Percentiles rank a stretch among this genome's conserved stretches.
phyloP scores from a whole-genome alignment of 768 basidiomycete genomes.

The Lentinula edodes region DNA sequence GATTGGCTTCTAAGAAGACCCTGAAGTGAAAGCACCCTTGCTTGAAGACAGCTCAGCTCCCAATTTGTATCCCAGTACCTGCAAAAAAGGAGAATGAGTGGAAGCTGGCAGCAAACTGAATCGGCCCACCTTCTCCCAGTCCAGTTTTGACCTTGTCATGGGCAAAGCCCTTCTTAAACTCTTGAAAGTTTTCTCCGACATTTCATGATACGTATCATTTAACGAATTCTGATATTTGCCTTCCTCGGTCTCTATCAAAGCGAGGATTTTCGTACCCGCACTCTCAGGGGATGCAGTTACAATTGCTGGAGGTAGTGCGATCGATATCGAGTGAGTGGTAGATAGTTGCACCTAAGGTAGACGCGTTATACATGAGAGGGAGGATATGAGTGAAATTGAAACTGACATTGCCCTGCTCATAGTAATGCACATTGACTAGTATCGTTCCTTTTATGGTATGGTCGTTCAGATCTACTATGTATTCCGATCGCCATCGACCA shows the following conservation, averaged over 20 bases:
- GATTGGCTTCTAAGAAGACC: conserved; percentile 15
- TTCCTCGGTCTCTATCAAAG: conserved; percentile 78
- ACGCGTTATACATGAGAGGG: background rate
- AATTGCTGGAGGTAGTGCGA: conserved; percentile 58
- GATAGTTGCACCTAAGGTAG: conserved; percentile 77
- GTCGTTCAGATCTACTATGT: conserved; percentile 62
- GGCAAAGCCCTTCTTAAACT: conserved; percentile 86
- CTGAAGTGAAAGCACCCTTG: conserved; percentile 43
- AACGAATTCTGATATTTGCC: conserved; percentile 73
- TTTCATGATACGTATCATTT: conserved; percentile 78
- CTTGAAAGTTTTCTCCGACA: conserved; percentile 94
- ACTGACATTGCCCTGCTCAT: conserved; percentile 91
- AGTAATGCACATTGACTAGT: conserved; percentile 88
- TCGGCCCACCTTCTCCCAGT: conserved; percentile 82
- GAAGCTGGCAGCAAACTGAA: background rate
- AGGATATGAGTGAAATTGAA: background rate
- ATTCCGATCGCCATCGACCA: conserved; percentile 91
- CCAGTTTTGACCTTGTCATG: conserved; percentile 87
- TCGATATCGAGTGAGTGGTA: conserved; percentile 62
- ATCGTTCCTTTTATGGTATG: conserved; percentile 67
- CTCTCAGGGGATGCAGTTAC: conserved; percentile 42
- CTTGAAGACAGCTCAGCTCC: conserved; percentile 71
- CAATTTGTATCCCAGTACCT: conserved; percentile 62
- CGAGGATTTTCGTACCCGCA: conserved; percentile 68
- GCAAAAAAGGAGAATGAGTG: background rate